Percentiles rank a stretch among this genome's conserved stretches.
Evolutionary conservation across 805 yeast genomes (phyloP).

Genomic region (Metschnikowia arizonensis): DNA sequence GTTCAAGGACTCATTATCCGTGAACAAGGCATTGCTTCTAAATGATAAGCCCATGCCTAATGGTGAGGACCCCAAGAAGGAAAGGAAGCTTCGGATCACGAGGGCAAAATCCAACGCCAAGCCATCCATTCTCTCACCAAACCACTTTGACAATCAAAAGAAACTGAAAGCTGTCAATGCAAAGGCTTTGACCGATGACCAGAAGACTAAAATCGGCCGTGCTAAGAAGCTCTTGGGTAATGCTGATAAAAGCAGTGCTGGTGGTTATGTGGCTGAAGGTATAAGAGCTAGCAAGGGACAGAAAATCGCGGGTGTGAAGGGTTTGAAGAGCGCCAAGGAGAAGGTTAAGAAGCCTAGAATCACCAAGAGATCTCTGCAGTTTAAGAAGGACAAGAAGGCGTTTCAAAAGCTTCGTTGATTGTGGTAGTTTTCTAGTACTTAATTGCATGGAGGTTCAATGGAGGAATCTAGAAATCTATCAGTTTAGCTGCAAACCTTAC

Average conservation of each 20-base stretch:
- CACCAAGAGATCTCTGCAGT: constrained; percentile 50
- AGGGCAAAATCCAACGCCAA: constrained; percentile 46
- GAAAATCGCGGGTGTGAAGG: constrained; percentile 55
- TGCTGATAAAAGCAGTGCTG: constrained; percentile 71
- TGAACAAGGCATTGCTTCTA: constrained; percentile 74
- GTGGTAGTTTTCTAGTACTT: not conserved
- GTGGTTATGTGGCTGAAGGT: constrained; percentile 65
- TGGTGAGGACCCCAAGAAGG: constrained; percentile 26
- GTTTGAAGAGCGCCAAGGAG: constrained; percentile 43
- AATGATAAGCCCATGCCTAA: constrained; percentile 56
- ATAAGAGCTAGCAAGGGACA: constrained; percentile 70
- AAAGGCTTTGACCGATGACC: constrained; percentile 52
- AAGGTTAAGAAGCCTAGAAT: constrained; percentile 55
- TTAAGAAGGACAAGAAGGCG: constrained; percentile 38
- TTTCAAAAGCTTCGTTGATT: constrained; percentile 17
- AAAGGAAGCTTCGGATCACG: constrained; percentile 69
- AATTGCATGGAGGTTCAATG: not conserved
- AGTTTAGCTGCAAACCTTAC: no score
- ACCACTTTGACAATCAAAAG: constrained; percentile 36
- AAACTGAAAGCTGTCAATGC: constrained; percentile 21
- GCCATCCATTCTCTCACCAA: constrained; percentile 43
- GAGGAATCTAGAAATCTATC: no score
- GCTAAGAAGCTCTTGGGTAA: constrained; percentile 72
- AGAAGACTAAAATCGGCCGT: constrained; percentile 75
- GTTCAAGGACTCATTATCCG: constrained; percentile 67